Evolutionary conservation across 257 asterid genomes (phyloP), one percentile per base, ranked within the genome.

Genomic region (Primulina tabacum): DNA sequence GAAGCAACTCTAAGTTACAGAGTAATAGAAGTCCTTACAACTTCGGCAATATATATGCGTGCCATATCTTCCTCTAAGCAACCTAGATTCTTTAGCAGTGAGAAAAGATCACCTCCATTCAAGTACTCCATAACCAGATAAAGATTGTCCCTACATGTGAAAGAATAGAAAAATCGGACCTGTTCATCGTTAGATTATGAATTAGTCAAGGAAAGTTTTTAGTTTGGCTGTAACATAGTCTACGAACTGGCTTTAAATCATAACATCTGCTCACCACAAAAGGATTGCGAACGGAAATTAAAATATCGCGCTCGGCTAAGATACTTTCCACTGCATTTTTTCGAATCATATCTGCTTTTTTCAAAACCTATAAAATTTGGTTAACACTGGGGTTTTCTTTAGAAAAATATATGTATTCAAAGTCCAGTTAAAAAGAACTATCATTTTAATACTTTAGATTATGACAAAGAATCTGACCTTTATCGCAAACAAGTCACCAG

Each of bases 81-180:
- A 67, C 99, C 99, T 56, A 94, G 80, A 81, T 84, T 88, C 82
- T 77, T 91, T 68, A 94, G 83, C 80, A 94, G 77, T 70, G 99
- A 94, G 79, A 86, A 94, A 67, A 94, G 92, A 77, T 94, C 99
- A 77, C 99, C 99, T 72, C 99, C 99, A 76, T 94, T 94, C 79
- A 94, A 82, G 78, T 94, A 94, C 83, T 94, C 99, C 99, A 94
- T 94, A 55, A 94, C 99, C 79, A 94, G 78, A 79, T 94, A 94
- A 72, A 94, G 97, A 84, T 94, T 94, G 71, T 94, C 99, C 92
- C 97, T 85, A 84, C 99, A 91, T 38, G 99, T 94, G 91, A 94
- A 94, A 81, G 99, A 94, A 86, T 94, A 94, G 91, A 94, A 94
- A 88, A 94, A 94, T 16, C 99, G 92, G 79, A 94, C 99, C 97